These are phyloP conservation scores for Pisolithus orientalis DNA, from an alignment of 768 basidiomycete species.

Conservation along the genomic window DNA sequence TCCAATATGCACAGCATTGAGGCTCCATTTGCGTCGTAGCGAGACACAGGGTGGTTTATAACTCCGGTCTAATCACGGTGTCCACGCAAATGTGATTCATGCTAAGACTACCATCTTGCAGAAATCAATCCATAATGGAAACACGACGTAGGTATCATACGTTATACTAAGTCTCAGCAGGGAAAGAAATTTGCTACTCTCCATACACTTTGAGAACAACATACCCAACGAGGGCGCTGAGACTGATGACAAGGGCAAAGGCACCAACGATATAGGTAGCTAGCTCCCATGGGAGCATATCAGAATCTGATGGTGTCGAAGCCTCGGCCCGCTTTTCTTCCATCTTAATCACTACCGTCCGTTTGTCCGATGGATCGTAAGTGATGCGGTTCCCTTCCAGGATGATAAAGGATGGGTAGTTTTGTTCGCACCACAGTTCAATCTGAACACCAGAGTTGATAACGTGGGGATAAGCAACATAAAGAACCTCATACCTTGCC, in stretches of 20 bases:
- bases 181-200: background rate
- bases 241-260: constrained; percentile 20
- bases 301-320: constrained; percentile 9
- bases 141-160: too few species aligned
- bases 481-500: constrained; percentile 53
- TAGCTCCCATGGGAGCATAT: constrained; percentile 26
- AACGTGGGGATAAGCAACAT: background rate
- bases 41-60: too few species aligned
- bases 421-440: constrained; percentile 89
- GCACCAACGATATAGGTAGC: constrained; percentile 22
- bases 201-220: constrained; percentile 15
- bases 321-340: constrained; percentile 39
- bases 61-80: too few species aligned
- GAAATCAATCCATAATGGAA: too few species aligned
- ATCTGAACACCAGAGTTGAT: constrained; percentile 44
- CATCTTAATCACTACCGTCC: constrained; percentile 42
- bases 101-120: too few species aligned
- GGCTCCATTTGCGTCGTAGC: too few species aligned
- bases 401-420: constrained; percentile 86
- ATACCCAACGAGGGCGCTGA: constrained; percentile 20
- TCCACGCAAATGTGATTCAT: too few species aligned
- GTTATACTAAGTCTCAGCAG: background rate
- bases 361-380: constrained; percentile 49
- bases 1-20: too few species aligned
- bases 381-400: constrained; percentile 18